These are phyloP conservation scores for Chlamydomonas schloesseri DNA, from an alignment of 139 green algal species.

Conservation along the genomic window DNA sequence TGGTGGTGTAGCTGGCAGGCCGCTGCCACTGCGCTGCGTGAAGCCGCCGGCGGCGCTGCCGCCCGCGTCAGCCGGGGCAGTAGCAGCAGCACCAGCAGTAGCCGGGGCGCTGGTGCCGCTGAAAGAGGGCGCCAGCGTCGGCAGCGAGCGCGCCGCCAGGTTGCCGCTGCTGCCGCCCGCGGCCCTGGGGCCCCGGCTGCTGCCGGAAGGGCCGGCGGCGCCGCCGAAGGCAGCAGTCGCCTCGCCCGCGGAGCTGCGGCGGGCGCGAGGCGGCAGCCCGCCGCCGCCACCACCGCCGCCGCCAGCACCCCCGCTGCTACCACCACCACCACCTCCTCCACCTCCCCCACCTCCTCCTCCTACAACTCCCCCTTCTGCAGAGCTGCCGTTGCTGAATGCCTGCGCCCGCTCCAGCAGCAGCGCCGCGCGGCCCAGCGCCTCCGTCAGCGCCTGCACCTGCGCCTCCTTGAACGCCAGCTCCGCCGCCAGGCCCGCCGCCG, in stretches of 20 bases:
- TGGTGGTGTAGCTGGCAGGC: conserved; percentile 19
- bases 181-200: too few relatives aligned
- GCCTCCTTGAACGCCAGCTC: conserved; percentile 29
- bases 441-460: conserved; percentile 13
- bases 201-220: too few relatives aligned
- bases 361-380: background rate
- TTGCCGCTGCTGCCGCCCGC: too few relatives aligned
- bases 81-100: background rate
- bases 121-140: too few relatives aligned
- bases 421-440: conserved; percentile 10
- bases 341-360: background rate
- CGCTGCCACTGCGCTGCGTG: background rate
- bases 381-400: background rate
- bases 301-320: too few relatives aligned
- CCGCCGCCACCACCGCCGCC: too few relatives aligned
- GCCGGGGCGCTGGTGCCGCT: too few relatives aligned
- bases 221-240: too few relatives aligned
- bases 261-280: too few relatives aligned
- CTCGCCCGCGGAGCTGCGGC: too few relatives aligned
- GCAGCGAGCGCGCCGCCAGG: too few relatives aligned
- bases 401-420: background rate
- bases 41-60: background rate
- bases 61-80: background rate
- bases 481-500: background rate
- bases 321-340: background rate